Evolutionary conservation across 208 protist genomes (phyloP).

Genomic region (Trypanosoma melophagium): DNA sequence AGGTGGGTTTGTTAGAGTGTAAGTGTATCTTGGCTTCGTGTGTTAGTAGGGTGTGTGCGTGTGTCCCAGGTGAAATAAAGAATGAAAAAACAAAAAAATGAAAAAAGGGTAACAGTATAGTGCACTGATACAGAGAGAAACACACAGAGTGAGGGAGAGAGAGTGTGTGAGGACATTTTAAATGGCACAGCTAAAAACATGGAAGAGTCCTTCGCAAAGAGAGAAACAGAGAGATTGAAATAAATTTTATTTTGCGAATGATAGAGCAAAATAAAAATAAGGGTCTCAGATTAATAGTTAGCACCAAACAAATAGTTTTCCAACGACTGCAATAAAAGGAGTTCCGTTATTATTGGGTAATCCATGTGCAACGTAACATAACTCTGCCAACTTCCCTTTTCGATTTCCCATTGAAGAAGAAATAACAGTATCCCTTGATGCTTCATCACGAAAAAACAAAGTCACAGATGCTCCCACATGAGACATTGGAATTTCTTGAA

Average conservation of each 20-base stretch:
- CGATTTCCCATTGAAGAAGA: conserved; percentile 16
- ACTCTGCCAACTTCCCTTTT: conserved; percentile 27
- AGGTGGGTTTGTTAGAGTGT: too few species aligned
- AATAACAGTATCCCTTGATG: conserved; percentile 10
- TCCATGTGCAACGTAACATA: conserved; percentile 47
- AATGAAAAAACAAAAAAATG: not conserved
- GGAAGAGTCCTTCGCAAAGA: too few species aligned
- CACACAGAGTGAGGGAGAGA: too few species aligned
- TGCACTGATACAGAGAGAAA: too few species aligned
- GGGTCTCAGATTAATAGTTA: conserved; percentile 3
- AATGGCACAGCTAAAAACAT: too few species aligned
- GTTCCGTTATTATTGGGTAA: conserved; percentile 18
- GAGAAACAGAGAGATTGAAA: too few species aligned
- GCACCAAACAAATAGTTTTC: conserved; percentile 31
- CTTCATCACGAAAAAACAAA: conserved; percentile 23
- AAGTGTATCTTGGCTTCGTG: not conserved
- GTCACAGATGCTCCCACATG: conserved; percentile 34
- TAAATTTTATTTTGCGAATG: too few species aligned
- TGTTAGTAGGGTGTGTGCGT: not conserved
- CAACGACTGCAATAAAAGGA: conserved; percentile 41
- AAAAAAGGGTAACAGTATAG: too few species aligned
- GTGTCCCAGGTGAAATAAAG: not conserved
- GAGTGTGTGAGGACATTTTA: too few species aligned
- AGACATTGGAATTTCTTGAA: conserved; percentile 54
- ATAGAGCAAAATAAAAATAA: not conserved